phyloP scores from a whole-genome alignment of 345 rosid genomes.

The Erodium maritimum region DNA sequence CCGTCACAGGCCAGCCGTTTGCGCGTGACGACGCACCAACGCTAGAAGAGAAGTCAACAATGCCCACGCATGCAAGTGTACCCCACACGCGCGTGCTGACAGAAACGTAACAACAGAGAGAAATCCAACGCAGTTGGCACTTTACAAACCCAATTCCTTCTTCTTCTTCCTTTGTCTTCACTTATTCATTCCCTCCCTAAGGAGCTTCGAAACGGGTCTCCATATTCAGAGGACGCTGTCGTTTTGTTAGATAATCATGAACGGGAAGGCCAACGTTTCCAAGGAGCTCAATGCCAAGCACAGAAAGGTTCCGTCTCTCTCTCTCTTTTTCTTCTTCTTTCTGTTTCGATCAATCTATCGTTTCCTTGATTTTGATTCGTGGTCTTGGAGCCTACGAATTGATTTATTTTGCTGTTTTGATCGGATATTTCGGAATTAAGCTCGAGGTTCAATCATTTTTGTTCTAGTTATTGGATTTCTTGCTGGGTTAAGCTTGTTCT shows the following conservation, averaged over 20 bases:
- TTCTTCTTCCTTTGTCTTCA: not conserved
- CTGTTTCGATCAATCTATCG: no score
- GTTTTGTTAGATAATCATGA: constrained; percentile 22
- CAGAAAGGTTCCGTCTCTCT: constrained; percentile 27
- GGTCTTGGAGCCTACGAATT: not conserved
- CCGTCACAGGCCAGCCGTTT: not conserved
- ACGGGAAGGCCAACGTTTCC: constrained; percentile 53
- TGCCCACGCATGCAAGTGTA: no score
- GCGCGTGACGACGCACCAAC: not conserved
- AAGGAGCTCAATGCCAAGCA: constrained; percentile 50
- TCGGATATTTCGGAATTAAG: not conserved
- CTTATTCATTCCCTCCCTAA: not conserved
- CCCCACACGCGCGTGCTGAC: not conserved
- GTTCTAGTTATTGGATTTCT: not conserved
- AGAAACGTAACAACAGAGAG: not conserved
- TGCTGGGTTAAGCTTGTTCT: not conserved
- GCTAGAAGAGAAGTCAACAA: not conserved
- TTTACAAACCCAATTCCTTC: not conserved
- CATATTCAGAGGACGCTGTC: no score
- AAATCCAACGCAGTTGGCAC: not conserved
- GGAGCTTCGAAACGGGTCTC: not conserved
- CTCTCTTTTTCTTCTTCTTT: not conserved
- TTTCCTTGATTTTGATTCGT: not conserved
- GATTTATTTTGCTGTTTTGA: not conserved
- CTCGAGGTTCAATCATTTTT: not conserved